phyloP scores from a whole-genome alignment of 257 asterid species.

The Ajuga chamaepitys region DNA sequence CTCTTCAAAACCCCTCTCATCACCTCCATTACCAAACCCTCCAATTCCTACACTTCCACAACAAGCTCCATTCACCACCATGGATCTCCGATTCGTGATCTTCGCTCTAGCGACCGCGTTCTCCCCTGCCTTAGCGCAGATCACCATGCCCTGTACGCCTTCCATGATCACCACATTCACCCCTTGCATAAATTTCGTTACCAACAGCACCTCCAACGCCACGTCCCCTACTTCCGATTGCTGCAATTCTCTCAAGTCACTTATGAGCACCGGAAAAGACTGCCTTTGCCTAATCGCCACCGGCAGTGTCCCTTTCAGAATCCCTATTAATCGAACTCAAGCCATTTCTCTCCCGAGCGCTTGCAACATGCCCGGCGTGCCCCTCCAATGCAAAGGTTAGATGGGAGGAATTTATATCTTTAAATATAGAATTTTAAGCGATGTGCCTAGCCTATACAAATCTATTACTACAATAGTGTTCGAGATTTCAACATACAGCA shows the following conservation, averaged over 20 bases:
- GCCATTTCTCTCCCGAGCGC: slow-evolving; percentile 71
- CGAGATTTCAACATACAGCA: too few species aligned
- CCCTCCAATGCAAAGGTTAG: slow-evolving; percentile 66
- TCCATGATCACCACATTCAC: slow-evolving; percentile 50
- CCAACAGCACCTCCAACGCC: slow-evolving; percentile 27
- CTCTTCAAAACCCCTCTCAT: background rate
- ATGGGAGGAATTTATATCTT: background rate
- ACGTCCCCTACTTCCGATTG: slow-evolving; percentile 50
- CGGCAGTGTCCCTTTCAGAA: slow-evolving; percentile 46
- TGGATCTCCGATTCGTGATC: slow-evolving; percentile 20
- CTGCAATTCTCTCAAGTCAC: slow-evolving; percentile 59
- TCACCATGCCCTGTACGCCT: slow-evolving; percentile 41
- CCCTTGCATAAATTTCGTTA: slow-evolving; percentile 41
- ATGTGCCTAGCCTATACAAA: too few species aligned
- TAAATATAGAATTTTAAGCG: too few species aligned
- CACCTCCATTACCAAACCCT: background rate
- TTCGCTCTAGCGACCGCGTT: slow-evolving; percentile 8
- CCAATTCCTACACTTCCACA: background rate
- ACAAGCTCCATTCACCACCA: background rate
- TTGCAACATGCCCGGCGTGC: slow-evolving; percentile 60
- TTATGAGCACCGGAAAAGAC: slow-evolving; percentile 57
- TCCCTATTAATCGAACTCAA: slow-evolving; percentile 52
- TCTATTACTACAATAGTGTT: too few species aligned
- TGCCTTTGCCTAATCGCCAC: slow-evolving; percentile 59
- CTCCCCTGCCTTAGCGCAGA: slow-evolving; percentile 33